A percentile compares a stretch with the other conserved stretches of the same genome.
Evolutionary conservation across 129 eudicot genomes (phyloP).

Genomic region (Arctium minus): DNA sequence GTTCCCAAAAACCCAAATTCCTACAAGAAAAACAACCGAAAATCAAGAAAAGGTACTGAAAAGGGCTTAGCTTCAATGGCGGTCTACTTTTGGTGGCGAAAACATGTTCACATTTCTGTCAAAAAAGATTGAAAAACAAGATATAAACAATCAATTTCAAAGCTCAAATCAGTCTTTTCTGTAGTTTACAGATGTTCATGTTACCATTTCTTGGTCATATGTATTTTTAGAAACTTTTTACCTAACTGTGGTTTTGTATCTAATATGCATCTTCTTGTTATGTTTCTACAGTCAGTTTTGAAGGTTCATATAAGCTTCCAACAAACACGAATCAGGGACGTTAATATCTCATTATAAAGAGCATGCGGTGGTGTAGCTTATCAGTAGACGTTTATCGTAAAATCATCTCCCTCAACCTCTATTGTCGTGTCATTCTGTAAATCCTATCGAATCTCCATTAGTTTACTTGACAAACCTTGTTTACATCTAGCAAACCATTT

Average conservation of each 20-base stretch:
- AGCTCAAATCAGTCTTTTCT: background rate
- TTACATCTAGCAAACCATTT: background rate
- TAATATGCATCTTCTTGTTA: background rate
- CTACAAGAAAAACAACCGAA: background rate
- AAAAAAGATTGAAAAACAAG: background rate
- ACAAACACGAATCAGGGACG: background rate
- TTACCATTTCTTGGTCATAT: background rate
- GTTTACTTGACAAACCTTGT: background rate
- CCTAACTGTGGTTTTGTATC: background rate
- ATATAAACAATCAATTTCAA: background rate
- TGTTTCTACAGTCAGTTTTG: background rate
- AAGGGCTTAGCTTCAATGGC: no score
- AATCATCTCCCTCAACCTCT: slow-evolving; percentile 73
- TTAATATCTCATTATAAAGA: slow-evolving; percentile 8
- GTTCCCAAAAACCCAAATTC: background rate
- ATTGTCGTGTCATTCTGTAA: slow-evolving; percentile 92
- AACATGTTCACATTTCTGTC: background rate
- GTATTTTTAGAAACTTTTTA: background rate
- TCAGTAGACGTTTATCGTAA: slow-evolving; percentile 74
- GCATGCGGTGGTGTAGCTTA: slow-evolving; percentile 84
- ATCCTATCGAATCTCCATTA: background rate
- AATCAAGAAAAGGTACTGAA: background rate
- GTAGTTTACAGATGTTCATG: background rate
- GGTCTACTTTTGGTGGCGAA: no score
- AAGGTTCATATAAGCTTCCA: background rate